phyloP scores from a whole-genome alignment of 1,284 basidiomycete species.

The Cryptococcus sp. region DNA sequence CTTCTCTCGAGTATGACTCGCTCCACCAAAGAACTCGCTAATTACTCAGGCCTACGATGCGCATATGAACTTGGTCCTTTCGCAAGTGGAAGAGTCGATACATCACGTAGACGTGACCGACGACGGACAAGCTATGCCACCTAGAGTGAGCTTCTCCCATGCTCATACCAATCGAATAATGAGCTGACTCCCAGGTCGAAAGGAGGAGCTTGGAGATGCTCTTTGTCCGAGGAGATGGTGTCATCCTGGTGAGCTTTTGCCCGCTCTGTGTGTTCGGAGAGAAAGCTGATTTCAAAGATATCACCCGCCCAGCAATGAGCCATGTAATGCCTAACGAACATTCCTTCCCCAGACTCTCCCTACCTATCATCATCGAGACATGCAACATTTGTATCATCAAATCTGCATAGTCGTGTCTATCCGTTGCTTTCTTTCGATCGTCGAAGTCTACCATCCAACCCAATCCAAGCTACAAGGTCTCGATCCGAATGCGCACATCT shows the following conservation, averaged over 20 bases:
- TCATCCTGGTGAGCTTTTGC: conserved; percentile 66
- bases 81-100: conserved; percentile 94
- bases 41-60: conserved; percentile 90
- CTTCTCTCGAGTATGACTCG: neutral
- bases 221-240: conserved; percentile 93
- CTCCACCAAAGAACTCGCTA: too few species aligned
- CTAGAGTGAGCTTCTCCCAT: conserved; percentile 44
- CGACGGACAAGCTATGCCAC: conserved; percentile 46
- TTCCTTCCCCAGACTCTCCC: too few species aligned
- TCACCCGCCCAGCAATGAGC: conserved; percentile 1
- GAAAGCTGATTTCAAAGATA: neutral
- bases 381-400: neutral
- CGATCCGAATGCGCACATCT: too few species aligned
- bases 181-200: conserved; percentile 59
- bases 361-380: too few species aligned
- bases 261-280: neutral
- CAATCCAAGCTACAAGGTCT: too few species aligned
- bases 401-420: neutral
- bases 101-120: conserved; percentile 73
- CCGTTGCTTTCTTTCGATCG: neutral
- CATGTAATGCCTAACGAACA: neutral
- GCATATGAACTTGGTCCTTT: conserved; percentile 98
- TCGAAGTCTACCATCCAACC: neutral
- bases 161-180: neutral
- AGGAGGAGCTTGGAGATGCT: conserved; percentile 97